Evolutionary conservation across 1,284 basidiomycete species (phyloP).

Genomic region (Athelia sp.): DNA sequence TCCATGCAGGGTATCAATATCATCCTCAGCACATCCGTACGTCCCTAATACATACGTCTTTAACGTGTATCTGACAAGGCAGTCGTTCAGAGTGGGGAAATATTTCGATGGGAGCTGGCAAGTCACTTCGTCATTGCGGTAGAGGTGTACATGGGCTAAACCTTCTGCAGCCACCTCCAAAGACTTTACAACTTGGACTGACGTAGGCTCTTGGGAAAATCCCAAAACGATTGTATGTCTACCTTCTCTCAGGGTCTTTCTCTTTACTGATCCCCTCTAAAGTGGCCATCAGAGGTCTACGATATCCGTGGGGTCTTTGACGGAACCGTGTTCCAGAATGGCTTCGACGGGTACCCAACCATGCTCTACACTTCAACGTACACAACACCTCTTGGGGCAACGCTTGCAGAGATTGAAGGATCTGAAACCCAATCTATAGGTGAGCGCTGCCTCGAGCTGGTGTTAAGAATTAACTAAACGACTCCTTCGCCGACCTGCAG

Average conservation of each 20-base stretch:
- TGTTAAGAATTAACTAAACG: background rate
- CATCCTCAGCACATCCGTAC: background rate
- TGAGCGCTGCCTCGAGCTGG: no score
- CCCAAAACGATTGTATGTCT: background rate
- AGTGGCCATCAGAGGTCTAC: constrained; percentile 1
- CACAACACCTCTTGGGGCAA: background rate
- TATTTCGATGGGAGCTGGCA: background rate
- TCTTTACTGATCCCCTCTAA: background rate
- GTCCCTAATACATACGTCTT: background rate
- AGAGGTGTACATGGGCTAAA: no score
- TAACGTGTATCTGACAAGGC: background rate
- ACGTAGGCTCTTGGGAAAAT: background rate
- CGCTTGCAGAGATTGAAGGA: background rate
- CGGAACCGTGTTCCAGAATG: background rate
- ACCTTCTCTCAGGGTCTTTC: background rate
- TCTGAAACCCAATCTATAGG: background rate
- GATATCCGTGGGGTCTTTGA: constrained; percentile 2
- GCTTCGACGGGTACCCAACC: constrained; percentile 1
- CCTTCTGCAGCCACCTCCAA: no score
- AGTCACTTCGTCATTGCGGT: no score
- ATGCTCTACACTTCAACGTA: background rate
- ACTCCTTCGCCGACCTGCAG: background rate
- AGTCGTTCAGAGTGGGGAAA: background rate
- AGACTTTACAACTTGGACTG: background rate
- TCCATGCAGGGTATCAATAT: constrained; percentile 1